Conservation (phyloP, 1,284 basidiomycete genomes). For the Cystobasidiaceae sp. region DNA sequence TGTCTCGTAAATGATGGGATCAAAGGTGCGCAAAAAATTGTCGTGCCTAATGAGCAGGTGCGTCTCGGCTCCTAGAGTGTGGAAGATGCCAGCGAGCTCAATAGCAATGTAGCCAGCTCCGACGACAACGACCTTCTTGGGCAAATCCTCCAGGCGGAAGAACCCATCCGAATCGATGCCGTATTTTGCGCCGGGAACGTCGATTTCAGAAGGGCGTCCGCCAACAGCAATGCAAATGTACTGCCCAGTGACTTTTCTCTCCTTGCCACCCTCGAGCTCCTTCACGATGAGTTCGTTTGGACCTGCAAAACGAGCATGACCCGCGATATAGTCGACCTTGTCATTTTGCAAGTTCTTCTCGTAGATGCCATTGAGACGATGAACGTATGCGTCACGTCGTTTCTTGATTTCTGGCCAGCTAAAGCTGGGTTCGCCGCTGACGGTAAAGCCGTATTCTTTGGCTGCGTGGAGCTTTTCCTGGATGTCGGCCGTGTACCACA, state of each 20-base stretch:
- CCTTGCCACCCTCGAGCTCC: constrained; percentile 52
- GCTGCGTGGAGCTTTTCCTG: constrained; percentile 72
- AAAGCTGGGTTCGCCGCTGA: constrained; percentile 57
- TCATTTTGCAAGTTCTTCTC: constrained; percentile 69
- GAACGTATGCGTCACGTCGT: constrained; percentile 93
- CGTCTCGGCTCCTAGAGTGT: constrained; percentile 65
- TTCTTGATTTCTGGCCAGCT: constrained; percentile 87
- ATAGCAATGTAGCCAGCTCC: constrained; percentile 98
- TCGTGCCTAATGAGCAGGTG: constrained; percentile 87
- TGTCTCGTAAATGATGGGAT: constrained; percentile 76
- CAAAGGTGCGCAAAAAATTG: constrained; percentile 85
- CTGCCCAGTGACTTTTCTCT: constrained; percentile 51
- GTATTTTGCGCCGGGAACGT: constrained; percentile 83
- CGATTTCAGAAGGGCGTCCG: constrained; percentile 70
- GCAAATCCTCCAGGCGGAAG: constrained; percentile 85
- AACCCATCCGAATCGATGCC: constrained; percentile 95
- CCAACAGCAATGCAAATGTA: constrained; percentile 81
- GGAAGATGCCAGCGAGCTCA: constrained; percentile 53
- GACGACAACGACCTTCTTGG: constrained; percentile 85
- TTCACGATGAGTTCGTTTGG: constrained; percentile 50
- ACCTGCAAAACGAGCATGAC: constrained; percentile 62
- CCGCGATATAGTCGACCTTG: constrained; percentile 80
- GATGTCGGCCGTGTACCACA: constrained; percentile 98
- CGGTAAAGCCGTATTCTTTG: constrained; percentile 65
- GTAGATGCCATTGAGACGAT: constrained; percentile 85